Percentiles rank a stretch among this genome's conserved stretches.
These are phyloP conservation scores for Phaseolus coccineus DNA, from an alignment of 331 rosid species.

Conservation along the genomic window DNA sequence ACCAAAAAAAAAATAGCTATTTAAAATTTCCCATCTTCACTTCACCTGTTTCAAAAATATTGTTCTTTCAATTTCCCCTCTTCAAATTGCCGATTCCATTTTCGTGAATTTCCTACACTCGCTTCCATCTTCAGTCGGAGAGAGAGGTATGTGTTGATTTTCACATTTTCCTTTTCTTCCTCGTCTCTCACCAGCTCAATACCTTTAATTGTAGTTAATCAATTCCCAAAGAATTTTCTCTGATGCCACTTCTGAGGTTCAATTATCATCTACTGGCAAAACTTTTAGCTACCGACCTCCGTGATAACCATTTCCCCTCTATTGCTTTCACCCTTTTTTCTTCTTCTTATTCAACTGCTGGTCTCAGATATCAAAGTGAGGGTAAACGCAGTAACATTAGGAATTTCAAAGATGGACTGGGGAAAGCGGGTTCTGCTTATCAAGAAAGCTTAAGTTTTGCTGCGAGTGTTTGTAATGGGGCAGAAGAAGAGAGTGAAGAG, in stretches of 20 bases:
- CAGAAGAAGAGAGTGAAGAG: constrained; percentile 48
- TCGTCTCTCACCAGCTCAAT: neutral
- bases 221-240: neutral
- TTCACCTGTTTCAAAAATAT: too few species aligned
- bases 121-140: neutral
- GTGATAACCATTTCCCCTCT: constrained; percentile 33
- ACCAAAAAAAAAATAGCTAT: too few species aligned
- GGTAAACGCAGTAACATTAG: constrained; percentile 38
- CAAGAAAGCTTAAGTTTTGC: constrained; percentile 43
- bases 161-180: neutral
- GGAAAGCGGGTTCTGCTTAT: constrained; percentile 51
- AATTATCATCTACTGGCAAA: constrained; percentile 34
- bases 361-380: constrained; percentile 33
- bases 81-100: neutral
- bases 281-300: constrained; percentile 38
- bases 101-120: neutral
- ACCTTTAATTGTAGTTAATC: neutral
- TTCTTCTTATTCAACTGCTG: constrained; percentile 43
- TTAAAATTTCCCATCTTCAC: too few species aligned
- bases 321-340: constrained; percentile 44
- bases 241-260: constrained; percentile 32
- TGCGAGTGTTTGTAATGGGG: constrained; percentile 43
- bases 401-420: constrained; percentile 40
- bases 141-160: neutral
- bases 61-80: too few species aligned